Conservation (phyloP, 768 basidiomycete genomes). For the Daedalea quercina region DNA sequence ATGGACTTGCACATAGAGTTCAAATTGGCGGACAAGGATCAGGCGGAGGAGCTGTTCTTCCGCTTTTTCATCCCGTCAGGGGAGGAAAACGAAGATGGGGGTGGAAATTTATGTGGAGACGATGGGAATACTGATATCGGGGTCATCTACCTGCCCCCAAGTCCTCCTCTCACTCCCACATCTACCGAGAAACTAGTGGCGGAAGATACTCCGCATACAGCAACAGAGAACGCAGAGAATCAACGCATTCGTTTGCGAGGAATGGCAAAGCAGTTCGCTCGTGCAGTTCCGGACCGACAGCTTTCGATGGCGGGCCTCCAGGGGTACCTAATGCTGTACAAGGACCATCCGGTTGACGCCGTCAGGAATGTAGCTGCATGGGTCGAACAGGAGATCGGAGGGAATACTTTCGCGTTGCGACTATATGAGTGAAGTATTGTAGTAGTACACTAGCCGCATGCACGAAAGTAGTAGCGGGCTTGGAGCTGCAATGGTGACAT, state of each 20-base stretch:
- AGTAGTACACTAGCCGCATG: no score
- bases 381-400: slow-evolving; percentile 4
- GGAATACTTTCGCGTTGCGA: no score
- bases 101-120: neutral
- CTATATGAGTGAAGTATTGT: no score
- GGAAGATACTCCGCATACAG: no score
- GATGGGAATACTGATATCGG: neutral
- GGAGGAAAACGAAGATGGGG: neutral
- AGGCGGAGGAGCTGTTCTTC: slow-evolving; percentile 58
- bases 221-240: slow-evolving; percentile 26
- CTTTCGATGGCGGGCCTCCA: slow-evolving; percentile 37
- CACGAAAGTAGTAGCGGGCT: no score
- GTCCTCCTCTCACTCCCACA: no score
- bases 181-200: no score
- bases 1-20: slow-evolving; percentile 81
- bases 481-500: no score
- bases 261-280: slow-evolving; percentile 53
- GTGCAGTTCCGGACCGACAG: slow-evolving; percentile 33
- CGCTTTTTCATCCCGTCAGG: slow-evolving; percentile 54
- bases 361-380: slow-evolving; percentile 14
- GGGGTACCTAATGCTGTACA: slow-evolving; percentile 66
- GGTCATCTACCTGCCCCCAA: no score
- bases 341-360: slow-evolving; percentile 51
- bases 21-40: slow-evolving; percentile 60
- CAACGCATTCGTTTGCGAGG: neutral